Evolutionary conservation across 257 asterid genomes (phyloP).

Genomic region (Scutellaria baicalensis): DNA sequence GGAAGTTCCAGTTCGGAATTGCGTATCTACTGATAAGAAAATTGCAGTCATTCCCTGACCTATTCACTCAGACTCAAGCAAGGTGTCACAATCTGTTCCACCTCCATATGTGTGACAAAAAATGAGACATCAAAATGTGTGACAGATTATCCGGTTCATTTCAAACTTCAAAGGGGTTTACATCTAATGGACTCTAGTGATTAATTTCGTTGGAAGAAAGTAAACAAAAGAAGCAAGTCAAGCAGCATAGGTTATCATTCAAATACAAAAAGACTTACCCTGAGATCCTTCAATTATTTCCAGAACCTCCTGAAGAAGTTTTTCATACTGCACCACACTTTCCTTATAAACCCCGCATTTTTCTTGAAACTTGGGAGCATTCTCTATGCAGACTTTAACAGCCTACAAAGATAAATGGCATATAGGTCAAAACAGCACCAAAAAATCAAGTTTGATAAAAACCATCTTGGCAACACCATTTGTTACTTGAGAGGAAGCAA

Average conservation of each 20-base stretch:
- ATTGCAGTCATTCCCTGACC: not conserved
- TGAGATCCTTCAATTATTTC: constrained; percentile 41
- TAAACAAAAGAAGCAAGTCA: not conserved
- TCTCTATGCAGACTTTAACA: constrained; percentile 59
- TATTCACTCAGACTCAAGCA: not conserved
- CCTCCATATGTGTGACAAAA: not conserved
- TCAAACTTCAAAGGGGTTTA: not conserved
- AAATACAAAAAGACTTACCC: constrained; percentile 30
- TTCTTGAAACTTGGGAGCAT: constrained; percentile 32
- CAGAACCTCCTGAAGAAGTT: constrained; percentile 51
- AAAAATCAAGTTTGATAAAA: not conserved
- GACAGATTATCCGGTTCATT: not conserved
- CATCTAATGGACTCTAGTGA: not conserved
- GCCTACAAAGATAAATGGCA: constrained; percentile 40
- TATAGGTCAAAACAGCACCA: not conserved
- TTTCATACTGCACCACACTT: constrained; percentile 28
- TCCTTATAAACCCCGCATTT: constrained; percentile 36
- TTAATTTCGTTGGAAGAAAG: not conserved
- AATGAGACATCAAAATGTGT: not conserved
- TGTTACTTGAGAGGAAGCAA: not conserved
- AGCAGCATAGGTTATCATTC: constrained; percentile 8
- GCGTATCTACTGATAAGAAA: not conserved
- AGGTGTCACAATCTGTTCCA: not conserved
- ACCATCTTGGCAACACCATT: not conserved
- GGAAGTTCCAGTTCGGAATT: not conserved